Evolutionary conservation across 768 basidiomycete species (phyloP).

Genomic region (Calocybe cyanea): DNA sequence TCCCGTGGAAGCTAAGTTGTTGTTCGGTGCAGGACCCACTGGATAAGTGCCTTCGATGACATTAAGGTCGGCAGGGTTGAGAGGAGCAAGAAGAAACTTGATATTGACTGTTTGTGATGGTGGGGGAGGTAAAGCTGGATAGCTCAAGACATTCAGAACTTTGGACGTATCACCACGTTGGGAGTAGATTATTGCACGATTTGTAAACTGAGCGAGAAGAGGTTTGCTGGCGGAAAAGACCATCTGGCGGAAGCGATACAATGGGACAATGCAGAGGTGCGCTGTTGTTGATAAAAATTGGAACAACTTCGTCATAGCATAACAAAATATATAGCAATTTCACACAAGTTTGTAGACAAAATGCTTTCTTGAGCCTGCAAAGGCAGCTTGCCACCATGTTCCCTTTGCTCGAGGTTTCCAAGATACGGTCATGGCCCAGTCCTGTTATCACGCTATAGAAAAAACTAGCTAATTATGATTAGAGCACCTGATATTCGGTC

Average conservation of each 20-base stretch:
- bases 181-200: constrained; percentile 66
- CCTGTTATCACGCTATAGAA: neutral
- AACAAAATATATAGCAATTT: neutral
- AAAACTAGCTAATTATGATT: too few relatives aligned
- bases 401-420: too few relatives aligned
- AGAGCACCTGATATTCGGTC: neutral
- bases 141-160: constrained; percentile 54
- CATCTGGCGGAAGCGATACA: constrained; percentile 6
- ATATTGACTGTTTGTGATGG: constrained; percentile 58
- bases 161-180: constrained; percentile 55
- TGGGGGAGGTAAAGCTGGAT: constrained; percentile 50
- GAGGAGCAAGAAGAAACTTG: constrained; percentile 64
- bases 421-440: neutral
- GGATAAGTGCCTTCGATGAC: constrained; percentile 85
- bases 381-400: too few relatives aligned
- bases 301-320: neutral
- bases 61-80: constrained; percentile 82
- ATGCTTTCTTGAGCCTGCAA: too few relatives aligned
- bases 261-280: too few relatives aligned
- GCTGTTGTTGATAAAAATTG: too few relatives aligned
- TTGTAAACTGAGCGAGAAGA: constrained; percentile 20
- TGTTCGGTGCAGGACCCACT: constrained; percentile 42
- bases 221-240: constrained; percentile 16
- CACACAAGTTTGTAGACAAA: neutral
- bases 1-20: constrained; percentile 30